Evolutionary conservation across 2,329 filamentous ascomycete species (phyloP).

Genomic region (Xylariales sp.): DNA sequence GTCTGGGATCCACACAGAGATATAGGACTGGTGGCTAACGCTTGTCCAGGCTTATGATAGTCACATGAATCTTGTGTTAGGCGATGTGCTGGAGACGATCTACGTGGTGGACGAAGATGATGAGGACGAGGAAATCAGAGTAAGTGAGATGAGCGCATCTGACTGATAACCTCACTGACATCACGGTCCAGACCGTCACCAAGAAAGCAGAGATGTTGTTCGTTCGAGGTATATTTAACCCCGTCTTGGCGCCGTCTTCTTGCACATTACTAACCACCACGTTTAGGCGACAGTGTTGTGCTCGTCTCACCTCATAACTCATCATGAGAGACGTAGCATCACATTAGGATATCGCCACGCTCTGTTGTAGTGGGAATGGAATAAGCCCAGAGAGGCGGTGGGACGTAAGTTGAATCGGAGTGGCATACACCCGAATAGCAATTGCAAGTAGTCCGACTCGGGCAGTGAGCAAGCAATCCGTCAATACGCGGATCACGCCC

Average conservation of each 20-base stretch:
- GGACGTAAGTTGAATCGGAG: no score
- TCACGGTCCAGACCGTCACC: slow-evolving; percentile 67
- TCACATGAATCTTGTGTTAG: slow-evolving; percentile 94
- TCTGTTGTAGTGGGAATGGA: no score
- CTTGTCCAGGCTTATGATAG: slow-evolving; percentile 82
- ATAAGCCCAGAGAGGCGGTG: no score
- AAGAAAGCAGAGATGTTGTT: slow-evolving; percentile 99
- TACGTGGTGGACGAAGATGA: slow-evolving; percentile 89
- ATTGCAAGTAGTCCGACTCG: no score
- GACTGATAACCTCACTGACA: not conserved
- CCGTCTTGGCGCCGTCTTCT: not conserved
- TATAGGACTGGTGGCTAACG: no score
- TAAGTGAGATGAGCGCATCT: slow-evolving; percentile 33
- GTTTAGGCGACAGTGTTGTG: slow-evolving; percentile 65
- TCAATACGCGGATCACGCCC: no score
- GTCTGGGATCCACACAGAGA: no score
- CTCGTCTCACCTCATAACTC: slow-evolving; percentile 35
- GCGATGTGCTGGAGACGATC: slow-evolving; percentile 95
- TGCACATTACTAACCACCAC: not conserved
- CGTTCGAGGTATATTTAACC: slow-evolving; percentile 68
- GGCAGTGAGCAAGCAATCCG: no score
- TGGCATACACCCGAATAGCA: no score
- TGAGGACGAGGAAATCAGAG: slow-evolving; percentile 71
- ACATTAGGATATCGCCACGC: no score
- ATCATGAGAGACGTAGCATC: slow-evolving; percentile 8